phyloP scores from a whole-genome alignment of 768 basidiomycete genomes.

The Collybia mongolica region DNA sequence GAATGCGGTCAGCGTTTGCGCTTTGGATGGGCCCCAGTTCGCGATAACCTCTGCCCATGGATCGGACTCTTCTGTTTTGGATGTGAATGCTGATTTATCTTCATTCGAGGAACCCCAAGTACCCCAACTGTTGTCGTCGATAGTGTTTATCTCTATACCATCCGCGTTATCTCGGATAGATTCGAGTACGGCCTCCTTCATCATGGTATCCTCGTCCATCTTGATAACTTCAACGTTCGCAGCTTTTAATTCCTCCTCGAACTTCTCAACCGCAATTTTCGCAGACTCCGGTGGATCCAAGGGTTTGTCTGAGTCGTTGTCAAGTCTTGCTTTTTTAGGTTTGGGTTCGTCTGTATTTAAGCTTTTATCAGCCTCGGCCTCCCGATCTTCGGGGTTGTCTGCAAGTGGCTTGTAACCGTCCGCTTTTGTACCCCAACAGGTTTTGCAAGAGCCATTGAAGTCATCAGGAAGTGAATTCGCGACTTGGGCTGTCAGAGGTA shows the following conservation, averaged over 20 bases:
- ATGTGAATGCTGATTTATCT: neutral
- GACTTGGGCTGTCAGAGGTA: conserved; percentile 47
- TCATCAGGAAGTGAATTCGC: conserved; percentile 46
- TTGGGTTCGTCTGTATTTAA: conserved; percentile 8
- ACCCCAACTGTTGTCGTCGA: neutral
- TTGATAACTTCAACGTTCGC: conserved; percentile 28
- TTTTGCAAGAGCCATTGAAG: conserved; percentile 48
- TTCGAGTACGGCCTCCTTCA: conserved; percentile 11
- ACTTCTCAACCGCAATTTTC: conserved; percentile 19
- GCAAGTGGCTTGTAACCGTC: conserved; percentile 34
- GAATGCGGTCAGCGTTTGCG: conserved; percentile 32
- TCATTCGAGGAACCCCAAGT: conserved; percentile 3
- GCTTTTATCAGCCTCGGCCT: conserved; percentile 5
- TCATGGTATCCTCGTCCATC: conserved; percentile 5
- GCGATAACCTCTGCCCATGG: conserved; percentile 7
- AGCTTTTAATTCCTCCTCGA: conserved; percentile 37
- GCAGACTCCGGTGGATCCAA: conserved; percentile 1
- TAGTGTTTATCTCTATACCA: neutral
- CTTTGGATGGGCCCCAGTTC: conserved; percentile 18
- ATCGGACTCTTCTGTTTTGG: neutral
- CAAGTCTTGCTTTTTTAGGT: conserved; percentile 14
- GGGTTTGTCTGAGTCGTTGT: conserved; percentile 8
- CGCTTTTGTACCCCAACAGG: conserved; percentile 47
- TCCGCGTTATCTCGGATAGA: conserved; percentile 12
- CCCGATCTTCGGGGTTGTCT: conserved; percentile 6